Evolutionary conservation across 1,284 basidiomycete genomes (phyloP), one percentile per base, ranked within the genome.

Genomic region (Ceratobasidium sp.): DNA sequence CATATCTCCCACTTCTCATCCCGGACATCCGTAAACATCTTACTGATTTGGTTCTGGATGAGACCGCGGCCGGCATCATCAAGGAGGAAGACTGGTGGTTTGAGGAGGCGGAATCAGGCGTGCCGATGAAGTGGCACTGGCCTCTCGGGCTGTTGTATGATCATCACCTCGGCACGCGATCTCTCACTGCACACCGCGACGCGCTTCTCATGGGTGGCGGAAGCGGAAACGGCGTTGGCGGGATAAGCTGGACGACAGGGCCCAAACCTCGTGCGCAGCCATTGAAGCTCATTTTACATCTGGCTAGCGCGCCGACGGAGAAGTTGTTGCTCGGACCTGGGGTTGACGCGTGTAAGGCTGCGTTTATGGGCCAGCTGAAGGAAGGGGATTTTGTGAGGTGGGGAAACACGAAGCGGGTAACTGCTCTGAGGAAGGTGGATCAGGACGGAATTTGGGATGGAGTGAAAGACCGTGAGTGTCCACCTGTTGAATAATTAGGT

Each of bases 371-470:
- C 7, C 94, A 97, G 82, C 85, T 97, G 63, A 98, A 98, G 82
- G 96, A 98, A 83, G 95, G 95, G 0, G 96, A 98, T 83, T 97
- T 97, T 82, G 91, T 97, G 71, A 87, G 96, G 69, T 98, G 95
- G 95, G 94, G 97, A 1, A 97, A 92, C 84, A 96, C 94, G 23
- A 94, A 95, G 82, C 89, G 95, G 39, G 95, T 98, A 85, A 97
- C 95, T 0, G 90, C 93, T 20, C 86, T 98, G 58, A 86, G 95
- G 75, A 94, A 95, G 83, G 90, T 89, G 37, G 96, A 98, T 82
- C 93, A 98, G 82, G 96, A 98, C 82, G 94, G 92, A 0, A 90
- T 97, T 74, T 98, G 96, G 96, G 94, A 97, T 80, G 96, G 95
- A 6, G 92, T 98, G 79, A 91, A 91, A 85, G 92, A 95, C 82